These are phyloP conservation scores for Wallacemonas sp. DNA, from an alignment of 208 protist genomes.

Conservation along the genomic window DNA sequence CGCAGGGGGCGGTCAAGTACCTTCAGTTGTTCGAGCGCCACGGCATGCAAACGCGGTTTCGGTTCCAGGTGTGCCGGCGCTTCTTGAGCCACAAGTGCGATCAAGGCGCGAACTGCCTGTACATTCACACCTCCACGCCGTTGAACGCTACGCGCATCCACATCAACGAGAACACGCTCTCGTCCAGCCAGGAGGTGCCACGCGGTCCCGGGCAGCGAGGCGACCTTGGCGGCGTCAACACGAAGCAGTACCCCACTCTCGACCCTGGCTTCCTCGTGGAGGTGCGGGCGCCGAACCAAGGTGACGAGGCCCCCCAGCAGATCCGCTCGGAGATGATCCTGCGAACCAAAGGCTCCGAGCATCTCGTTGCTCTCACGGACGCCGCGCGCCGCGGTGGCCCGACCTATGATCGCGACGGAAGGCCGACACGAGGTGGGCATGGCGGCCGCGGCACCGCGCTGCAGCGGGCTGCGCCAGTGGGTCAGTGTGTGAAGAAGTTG, in stretches of 20 bases:
- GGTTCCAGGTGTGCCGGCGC: conserved; percentile 68
- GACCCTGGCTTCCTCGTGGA: conserved; percentile 37
- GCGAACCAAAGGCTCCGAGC: conserved; percentile 35
- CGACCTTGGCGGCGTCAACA: conserved; percentile 53
- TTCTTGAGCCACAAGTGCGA: conserved; percentile 39
- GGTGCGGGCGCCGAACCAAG: conserved; percentile 62
- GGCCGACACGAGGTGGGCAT: not conserved
- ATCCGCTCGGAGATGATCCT: conserved; percentile 62
- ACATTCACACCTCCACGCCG: conserved; percentile 50
- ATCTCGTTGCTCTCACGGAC: conserved; percentile 6
- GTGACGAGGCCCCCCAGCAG: conserved; percentile 34
- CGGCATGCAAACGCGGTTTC: conserved; percentile 51
- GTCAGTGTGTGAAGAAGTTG: conserved; percentile 37
- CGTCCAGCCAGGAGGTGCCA: conserved; percentile 11
- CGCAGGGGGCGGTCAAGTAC: conserved; percentile 61
- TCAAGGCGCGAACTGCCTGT: conserved; percentile 40
- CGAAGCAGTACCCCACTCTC: conserved; percentile 41
- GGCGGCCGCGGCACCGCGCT: not conserved
- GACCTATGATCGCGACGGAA: not conserved
- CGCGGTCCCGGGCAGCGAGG: conserved; percentile 17
- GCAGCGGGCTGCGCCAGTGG: too few relatives aligned
- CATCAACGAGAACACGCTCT: conserved; percentile 66
- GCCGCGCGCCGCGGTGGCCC: conserved; percentile 19
- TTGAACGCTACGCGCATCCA: conserved; percentile 49
- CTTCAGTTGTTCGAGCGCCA: conserved; percentile 39